A percentile compares a stretch with the other conserved stretches of the same genome.
These are phyloP conservation scores for Chamaenerion angustifolium DNA, from an alignment of 345 rosid genomes.

Conservation along the genomic window DNA sequence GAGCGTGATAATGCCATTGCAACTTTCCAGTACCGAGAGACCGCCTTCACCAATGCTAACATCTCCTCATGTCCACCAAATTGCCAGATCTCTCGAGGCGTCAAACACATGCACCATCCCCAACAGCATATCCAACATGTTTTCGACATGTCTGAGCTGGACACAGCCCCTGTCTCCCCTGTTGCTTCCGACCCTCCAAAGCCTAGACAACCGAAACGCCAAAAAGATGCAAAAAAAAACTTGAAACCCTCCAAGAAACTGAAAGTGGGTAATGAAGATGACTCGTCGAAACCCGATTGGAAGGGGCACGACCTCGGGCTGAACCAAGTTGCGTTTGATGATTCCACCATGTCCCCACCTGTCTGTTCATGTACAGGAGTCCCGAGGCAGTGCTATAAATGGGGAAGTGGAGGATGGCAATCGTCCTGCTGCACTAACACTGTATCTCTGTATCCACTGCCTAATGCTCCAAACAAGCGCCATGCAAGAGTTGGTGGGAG, in stretches of 20 bases:
- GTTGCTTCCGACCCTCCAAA: slow-evolving; percentile 46
- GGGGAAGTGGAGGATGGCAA: slow-evolving; percentile 99
- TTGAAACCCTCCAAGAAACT: slow-evolving; percentile 53
- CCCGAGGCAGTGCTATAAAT: slow-evolving; percentile 89
- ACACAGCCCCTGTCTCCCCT: slow-evolving; percentile 38
- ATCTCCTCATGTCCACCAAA: slow-evolving; percentile 53
- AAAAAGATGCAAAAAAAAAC: slow-evolving; percentile 62
- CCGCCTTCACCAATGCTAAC: slow-evolving; percentile 21
- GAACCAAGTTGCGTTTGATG: slow-evolving; percentile 86
- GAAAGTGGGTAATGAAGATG: slow-evolving; percentile 70
- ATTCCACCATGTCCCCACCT: slow-evolving; percentile 83
- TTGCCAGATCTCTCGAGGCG: slow-evolving; percentile 66
- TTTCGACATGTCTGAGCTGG: slow-evolving; percentile 16
- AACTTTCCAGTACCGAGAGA: slow-evolving; percentile 80
- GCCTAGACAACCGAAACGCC: slow-evolving; percentile 54
- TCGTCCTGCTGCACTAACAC: slow-evolving; percentile 96
- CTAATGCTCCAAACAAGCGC: slow-evolving; percentile 73
- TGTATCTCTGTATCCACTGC: slow-evolving; percentile 75
- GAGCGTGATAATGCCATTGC: slow-evolving; percentile 85
- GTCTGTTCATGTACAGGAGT: slow-evolving; percentile 89
- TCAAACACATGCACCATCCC: slow-evolving; percentile 66
- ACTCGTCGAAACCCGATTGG: slow-evolving; percentile 65
- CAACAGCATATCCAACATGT: slow-evolving; percentile 32
- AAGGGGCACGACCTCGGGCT: slow-evolving; percentile 74
- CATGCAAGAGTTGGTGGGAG: slow-evolving; percentile 91